A percentile compares a stretch with the other conserved stretches of the same genome.
Conservation (phyloP, 2,329 filamentous ascomycete genomes). For the Neofusicoccum umdonicola region DNA sequence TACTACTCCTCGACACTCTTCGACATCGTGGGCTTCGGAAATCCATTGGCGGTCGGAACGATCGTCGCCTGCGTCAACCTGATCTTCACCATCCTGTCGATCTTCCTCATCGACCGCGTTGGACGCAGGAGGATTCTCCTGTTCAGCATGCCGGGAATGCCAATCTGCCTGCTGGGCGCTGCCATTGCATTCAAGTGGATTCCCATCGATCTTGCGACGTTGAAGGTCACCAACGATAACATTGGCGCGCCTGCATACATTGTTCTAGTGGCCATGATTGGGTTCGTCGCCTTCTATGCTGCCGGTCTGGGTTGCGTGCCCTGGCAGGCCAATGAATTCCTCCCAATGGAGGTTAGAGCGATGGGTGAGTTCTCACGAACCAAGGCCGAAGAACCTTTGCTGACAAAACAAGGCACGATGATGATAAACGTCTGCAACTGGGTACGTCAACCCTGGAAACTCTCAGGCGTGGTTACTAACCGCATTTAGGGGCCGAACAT, state of each 20-base stretch:
- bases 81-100: conserved; percentile 70
- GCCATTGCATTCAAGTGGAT: conserved; percentile 56
- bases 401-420: conserved; percentile 26
- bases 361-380: conserved; percentile 20
- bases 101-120: conserved; percentile 74
- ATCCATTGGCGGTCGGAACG: conserved; percentile 75
- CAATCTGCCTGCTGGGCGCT: conserved; percentile 65
- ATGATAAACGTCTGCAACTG: conserved; percentile 23
- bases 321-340: conserved; percentile 37
- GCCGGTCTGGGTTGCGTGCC: conserved; percentile 34
- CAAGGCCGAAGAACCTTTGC: too few species aligned
- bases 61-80: conserved; percentile 83
- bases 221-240: conserved; percentile 29
- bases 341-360: conserved; percentile 37
- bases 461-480: conserved; percentile 26
- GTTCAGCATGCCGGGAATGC: conserved; percentile 58
- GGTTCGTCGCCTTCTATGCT: conserved; percentile 35
- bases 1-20: conserved; percentile 57
- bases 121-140: conserved; percentile 70
- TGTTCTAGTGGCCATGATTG: conserved; percentile 37
- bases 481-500: conserved; percentile 24
- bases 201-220: conserved; percentile 39
- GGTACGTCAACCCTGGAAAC: neutral
- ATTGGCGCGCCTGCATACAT: conserved; percentile 35
- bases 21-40: conserved; percentile 68